Percentiles rank a stretch among this genome's conserved stretches.
phyloP scores from a whole-genome alignment of 768 basidiomycete species.

The Pilatotrama ljubarskyi region DNA sequence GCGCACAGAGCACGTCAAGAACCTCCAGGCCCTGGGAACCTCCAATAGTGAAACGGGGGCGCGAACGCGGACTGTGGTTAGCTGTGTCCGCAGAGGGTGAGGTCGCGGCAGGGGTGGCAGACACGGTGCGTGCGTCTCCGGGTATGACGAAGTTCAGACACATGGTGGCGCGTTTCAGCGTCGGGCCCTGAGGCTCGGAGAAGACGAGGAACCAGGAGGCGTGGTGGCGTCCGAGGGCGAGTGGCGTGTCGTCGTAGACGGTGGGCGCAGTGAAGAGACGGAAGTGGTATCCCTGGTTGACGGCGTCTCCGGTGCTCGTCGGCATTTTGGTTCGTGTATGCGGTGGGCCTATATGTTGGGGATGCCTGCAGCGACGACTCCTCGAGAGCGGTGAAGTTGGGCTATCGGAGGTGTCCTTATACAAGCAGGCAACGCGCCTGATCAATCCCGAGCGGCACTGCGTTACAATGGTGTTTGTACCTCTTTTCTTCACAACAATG shows the following conservation, averaged over 20 bases:
- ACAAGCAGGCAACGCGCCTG: too few relatives aligned
- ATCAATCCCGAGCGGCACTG: too few relatives aligned
- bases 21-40: background rate
- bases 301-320: background rate
- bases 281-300: background rate
- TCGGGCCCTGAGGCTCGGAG: background rate
- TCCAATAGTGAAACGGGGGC: background rate
- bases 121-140: background rate
- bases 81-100: background rate
- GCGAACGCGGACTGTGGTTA: background rate
- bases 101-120: background rate
- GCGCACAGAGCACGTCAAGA: background rate
- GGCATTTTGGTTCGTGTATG: background rate
- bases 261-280: background rate
- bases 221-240: slow-evolving; percentile 7
- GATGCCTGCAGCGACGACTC: too few relatives aligned
- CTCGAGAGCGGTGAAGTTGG: too few relatives aligned
- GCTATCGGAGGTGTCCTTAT: too few relatives aligned
- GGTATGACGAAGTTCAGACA: slow-evolving; percentile 6
- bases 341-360: too few relatives aligned
- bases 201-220: slow-evolving; percentile 7
- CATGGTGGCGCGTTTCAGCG: background rate
- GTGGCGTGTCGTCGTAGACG: background rate
- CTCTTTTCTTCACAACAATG: too few relatives aligned
- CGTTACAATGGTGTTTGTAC: too few relatives aligned